Evolutionary conservation across 1,284 basidiomycete genomes (phyloP), one percentile per base, ranked within the genome.

Genomic region (Leccinum pachyderme): DNA sequence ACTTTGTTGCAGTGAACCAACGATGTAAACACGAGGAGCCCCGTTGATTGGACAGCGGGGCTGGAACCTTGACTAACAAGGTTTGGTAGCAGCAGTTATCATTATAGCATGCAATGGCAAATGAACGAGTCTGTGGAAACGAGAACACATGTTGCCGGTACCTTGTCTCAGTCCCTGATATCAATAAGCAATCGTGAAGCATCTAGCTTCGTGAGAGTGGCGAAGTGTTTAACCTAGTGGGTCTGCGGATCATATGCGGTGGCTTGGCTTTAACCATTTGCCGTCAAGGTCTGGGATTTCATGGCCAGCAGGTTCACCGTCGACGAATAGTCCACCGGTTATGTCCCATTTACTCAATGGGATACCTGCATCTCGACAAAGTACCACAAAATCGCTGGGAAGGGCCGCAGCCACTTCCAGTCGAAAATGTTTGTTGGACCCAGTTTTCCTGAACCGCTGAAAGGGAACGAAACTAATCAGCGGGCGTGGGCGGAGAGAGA

Each of bases 341-440:
- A 69, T 61, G 39, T 75, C 72, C 46, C 68, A 60, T 7, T 66
- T 54, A 32, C 72, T 66, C 9, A 82, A 49, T 2, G 69, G 61
- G 9, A 86, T 77, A 2, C 65, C 68, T 7, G 74, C 64, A 45
- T 78, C 72, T 4, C 59, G 57, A 65, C 83, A 86, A 3, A 82
- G 60, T 18, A 68, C 65, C 13, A 77, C 50, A 58, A 85, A 86
- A 54, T 81, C 77, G 6, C 54, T 44, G 0, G 83, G 82, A 46
- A 85, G 65, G 13, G 84, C 84, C 3, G 82, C 80, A 31, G 72
- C 70, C 22, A 86, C 65, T 11, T 76, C 75, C 6, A 86, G 71
- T 25, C 72, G 74, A 61, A 82, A 73, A 6, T 73, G 77, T 61
- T 79, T 83, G 31, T 65, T 68, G 4, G 70, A 64, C 9, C 80